A percentile compares a stretch with the other conserved stretches of the same genome.
Conservation (phyloP, 2,329 filamentous ascomycete genomes). For the Ceratocystis smalleyi region DNA sequence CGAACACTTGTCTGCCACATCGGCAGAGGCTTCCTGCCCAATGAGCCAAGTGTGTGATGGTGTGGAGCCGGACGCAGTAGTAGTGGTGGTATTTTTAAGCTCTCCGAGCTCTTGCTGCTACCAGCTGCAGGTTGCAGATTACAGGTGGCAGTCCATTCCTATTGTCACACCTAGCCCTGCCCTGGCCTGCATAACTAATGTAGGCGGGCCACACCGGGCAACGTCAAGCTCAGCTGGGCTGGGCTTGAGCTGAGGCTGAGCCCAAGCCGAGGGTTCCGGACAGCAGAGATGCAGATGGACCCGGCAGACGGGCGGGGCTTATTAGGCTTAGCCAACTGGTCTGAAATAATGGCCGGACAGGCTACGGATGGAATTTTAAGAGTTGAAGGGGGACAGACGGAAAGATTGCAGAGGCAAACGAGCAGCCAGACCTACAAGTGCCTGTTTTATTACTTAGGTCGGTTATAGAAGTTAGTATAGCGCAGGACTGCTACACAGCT, state of each 20-base stretch:
- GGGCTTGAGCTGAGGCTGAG: neutral
- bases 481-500: neutral
- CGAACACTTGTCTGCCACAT: constrained; percentile 7
- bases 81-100: neutral
- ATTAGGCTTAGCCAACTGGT: neutral
- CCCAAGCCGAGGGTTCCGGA: neutral
- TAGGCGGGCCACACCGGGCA: neutral
- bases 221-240: neutral
- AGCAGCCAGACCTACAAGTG: neutral
- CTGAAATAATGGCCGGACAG: neutral
- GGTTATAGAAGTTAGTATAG: neutral
- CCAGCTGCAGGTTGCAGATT: constrained; percentile 3
- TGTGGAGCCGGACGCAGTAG: neutral
- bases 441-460: neutral
- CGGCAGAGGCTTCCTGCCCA: neutral
- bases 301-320: neutral
- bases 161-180: neutral
- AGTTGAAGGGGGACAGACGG: neutral
- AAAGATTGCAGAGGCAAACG: neutral
- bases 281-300: neutral
- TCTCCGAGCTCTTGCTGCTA: neutral
- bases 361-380: neutral
- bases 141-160: neutral
- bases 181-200: neutral
- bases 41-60: neutral